phyloP scores from a whole-genome alignment of 2,329 filamentous ascomycete genomes.

The Calonectria hongkongensis region DNA sequence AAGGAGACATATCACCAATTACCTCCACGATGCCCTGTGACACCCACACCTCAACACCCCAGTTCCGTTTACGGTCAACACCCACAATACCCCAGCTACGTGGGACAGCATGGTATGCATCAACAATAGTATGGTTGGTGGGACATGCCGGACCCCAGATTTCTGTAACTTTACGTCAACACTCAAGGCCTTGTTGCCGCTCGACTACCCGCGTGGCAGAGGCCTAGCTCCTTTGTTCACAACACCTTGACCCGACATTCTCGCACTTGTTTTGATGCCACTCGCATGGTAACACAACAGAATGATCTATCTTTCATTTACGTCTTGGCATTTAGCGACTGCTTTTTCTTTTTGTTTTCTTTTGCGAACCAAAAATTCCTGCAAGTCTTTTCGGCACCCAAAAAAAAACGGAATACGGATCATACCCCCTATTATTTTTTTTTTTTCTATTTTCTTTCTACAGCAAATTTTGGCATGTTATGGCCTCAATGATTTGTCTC shows the following conservation, averaged over 20 bases:
- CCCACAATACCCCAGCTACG: conserved; percentile 61
- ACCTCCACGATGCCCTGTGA: conserved; percentile 76
- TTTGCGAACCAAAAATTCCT: conserved; percentile 57
- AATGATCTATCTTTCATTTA: conserved; percentile 60
- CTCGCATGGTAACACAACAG: conserved; percentile 55
- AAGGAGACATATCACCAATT: conserved; percentile 68
- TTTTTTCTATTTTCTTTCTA: conserved; percentile 48
- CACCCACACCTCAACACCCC: conserved; percentile 73
- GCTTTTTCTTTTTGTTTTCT: conserved; percentile 58
- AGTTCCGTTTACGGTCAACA: conserved; percentile 58
- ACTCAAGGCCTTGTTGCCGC: conserved; percentile 28
- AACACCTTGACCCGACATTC: conserved; percentile 49
- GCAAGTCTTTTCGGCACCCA: conserved; percentile 63
- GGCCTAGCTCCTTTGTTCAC: conserved; percentile 38
- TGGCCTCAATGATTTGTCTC: conserved; percentile 49
- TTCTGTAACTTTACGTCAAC: conserved; percentile 33
- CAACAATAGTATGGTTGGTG: conserved; percentile 62
- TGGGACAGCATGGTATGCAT: conserved; percentile 65
- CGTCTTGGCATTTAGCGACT: conserved; percentile 69
- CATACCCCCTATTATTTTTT: conserved; percentile 59
- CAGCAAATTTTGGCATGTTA: conserved; percentile 53
- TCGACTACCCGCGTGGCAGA: conserved; percentile 34
- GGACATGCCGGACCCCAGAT: conserved; percentile 15
- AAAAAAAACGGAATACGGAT: conserved; percentile 63
- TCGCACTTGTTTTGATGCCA: conserved; percentile 57